Evolutionary conservation across 2,329 filamentous ascomycete species (phyloP), one percentile per base, ranked within the genome.

Genomic region (Neocucurbitaria cava): DNA sequence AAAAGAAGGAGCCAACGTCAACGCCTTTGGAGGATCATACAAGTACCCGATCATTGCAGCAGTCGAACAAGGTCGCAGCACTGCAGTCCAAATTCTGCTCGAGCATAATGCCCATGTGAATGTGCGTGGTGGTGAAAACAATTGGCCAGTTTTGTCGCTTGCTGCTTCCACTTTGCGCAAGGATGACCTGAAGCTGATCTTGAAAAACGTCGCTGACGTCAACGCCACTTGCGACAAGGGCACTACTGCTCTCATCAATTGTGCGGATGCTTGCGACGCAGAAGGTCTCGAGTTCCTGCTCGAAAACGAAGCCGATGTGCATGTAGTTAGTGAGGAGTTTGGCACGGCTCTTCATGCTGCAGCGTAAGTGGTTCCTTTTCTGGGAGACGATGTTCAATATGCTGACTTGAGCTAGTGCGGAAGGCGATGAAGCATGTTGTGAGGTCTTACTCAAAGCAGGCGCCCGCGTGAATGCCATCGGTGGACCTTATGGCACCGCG

Each of bases 331-430:
- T 18, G 51, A 59, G n/a, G 50, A 54, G 21, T 56, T 51, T 33
- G 64, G 61, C 15, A 65, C 64, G 8, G 62, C 66, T 9, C 56
- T 69, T 23, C 59, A 66, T 36, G 63, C 58, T 3, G 61, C 63
- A 17, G 64, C 66, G 44, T 61, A 54, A 52, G 58, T 54, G 10
- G n/a, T n/a, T n/a, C n/a, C n/a, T 13, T 20, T 9, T 8, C 10
- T 11, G 18, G 15, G 5, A 5, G 24, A 30, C 43, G 18, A 17
- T 46, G n/a, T 38, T 23, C 6, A n/a, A 28, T 46, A 49, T 35
- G 5, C 18, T 3, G 42, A 39, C 21, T n/a, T 11, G n/a, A 9
- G 10, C n/a, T 40, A 60, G 58, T 3, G 52, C 46, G 4, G 43
- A 56, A 39, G 62, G 61, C 9, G 52, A 57, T 15, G 52, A 62